Conservation (phyloP, 345 rosid genomes). For the Aquilaria sinensis region DNA sequence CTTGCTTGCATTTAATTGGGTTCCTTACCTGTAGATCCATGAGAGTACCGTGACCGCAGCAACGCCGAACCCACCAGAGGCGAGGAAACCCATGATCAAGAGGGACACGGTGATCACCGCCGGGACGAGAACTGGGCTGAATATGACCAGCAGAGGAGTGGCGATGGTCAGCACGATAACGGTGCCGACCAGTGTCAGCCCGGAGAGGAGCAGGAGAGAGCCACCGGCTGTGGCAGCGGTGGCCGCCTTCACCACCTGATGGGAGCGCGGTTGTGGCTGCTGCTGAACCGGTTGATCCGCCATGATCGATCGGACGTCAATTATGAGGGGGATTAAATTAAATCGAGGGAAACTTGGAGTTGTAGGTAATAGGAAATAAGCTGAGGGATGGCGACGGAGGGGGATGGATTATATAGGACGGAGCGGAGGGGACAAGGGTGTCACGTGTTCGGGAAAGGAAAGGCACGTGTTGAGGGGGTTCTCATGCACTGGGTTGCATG, state of each 20-base stretch:
- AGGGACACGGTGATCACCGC: conserved; percentile 49
- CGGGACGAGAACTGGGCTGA: conserved; percentile 85
- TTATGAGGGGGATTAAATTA: not conserved
- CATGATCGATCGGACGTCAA: conserved; percentile 18
- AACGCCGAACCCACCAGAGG: conserved; percentile 80
- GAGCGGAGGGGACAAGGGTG: not conserved
- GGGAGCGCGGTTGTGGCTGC: conserved; percentile 30
- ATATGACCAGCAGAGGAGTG: conserved; percentile 78
- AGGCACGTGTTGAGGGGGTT: conserved; percentile 38
- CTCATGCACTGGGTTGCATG: conserved; percentile 49
- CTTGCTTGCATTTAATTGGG: not conserved
- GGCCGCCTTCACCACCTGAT: conserved; percentile 69
- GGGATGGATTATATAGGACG: conserved; percentile 14
- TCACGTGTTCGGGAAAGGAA: conserved; percentile 20
- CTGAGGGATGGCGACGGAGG: not conserved
- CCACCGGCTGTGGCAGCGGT: conserved; percentile 83
- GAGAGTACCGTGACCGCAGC: conserved; percentile 69
- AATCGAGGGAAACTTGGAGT: not conserved
- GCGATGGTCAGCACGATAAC: conserved; percentile 73
- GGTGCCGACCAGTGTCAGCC: conserved; percentile 59
- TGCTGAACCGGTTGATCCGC: conserved; percentile 27
- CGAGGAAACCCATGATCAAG: conserved; percentile 52
- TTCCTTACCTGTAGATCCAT: conserved; percentile 65
- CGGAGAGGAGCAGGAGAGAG: conserved; percentile 66
- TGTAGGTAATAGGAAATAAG: not conserved